Evolutionary conservation across 2,329 filamentous ascomycete species (phyloP).

Genomic region (Aspergillus brunneoviolaceus): DNA sequence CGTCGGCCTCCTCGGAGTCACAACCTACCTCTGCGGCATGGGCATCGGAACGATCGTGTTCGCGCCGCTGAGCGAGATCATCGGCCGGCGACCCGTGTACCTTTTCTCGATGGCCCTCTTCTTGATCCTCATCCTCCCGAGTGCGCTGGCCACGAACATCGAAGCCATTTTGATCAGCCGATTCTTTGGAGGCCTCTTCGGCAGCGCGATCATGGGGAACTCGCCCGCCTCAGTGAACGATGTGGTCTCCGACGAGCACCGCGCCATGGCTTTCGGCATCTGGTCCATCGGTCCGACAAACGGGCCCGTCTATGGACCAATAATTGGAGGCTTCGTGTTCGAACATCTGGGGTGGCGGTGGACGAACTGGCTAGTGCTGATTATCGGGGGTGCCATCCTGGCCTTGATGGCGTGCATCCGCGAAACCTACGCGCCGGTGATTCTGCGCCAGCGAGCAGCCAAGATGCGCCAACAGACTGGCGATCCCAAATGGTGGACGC

Average conservation of each 20-base stretch:
- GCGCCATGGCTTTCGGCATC: conserved; percentile 73
- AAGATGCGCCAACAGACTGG: conserved; percentile 63
- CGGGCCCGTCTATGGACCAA: conserved; percentile 61
- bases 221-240: conserved; percentile 78
- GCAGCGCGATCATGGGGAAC: conserved; percentile 75
- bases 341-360: conserved; percentile 73
- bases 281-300: conserved; percentile 82
- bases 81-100: too few species aligned
- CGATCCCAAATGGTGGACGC: conserved; percentile 46
- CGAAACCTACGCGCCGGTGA: conserved; percentile 72
- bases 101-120: too few species aligned
- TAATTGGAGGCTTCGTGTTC: conserved; percentile 75
- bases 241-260: conserved; percentile 71
- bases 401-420: conserved; percentile 58
- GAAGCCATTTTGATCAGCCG: conserved; percentile 28
- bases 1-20: too few species aligned
- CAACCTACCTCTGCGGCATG: too few species aligned
- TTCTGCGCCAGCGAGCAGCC: conserved; percentile 64
- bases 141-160: too few species aligned
- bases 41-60: too few species aligned
- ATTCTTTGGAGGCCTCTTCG: conserved; percentile 70
- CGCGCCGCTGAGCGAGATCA: too few species aligned
- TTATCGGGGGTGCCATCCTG: conserved; percentile 63
- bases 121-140: too few species aligned
- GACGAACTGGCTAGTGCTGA: conserved; percentile 78